Percentiles rank a stretch among this genome's conserved stretches.
These are phyloP conservation scores for Pyrenophora seminiperda DNA, from an alignment of 2,329 filamentous ascomycete genomes.

Conservation along the genomic window DNA sequence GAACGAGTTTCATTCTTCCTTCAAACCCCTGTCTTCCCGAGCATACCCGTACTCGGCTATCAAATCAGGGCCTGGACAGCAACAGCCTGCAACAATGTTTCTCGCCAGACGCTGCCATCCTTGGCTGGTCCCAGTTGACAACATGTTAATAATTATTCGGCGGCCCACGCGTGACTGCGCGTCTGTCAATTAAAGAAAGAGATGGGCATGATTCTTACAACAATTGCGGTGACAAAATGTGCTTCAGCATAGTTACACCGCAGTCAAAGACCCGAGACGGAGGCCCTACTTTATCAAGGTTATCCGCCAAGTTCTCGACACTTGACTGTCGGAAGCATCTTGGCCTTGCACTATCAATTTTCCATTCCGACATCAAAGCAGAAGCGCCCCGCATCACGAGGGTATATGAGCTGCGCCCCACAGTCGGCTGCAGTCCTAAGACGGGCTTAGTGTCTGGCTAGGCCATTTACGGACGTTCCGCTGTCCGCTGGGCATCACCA, in stretches of 20 bases:
- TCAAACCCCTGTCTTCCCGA: too few relatives aligned
- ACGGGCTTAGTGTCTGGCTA: conserved; percentile 20
- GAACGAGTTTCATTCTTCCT: too few relatives aligned
- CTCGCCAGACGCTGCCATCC: conserved; percentile 2
- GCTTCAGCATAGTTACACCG: too few relatives aligned
- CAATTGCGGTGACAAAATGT: too few relatives aligned
- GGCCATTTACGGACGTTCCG: conserved; percentile 12
- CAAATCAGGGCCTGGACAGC: too few relatives aligned
- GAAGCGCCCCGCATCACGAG: conserved; percentile 8
- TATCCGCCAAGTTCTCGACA: neutral
- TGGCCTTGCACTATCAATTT: neutral
- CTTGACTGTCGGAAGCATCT: neutral
- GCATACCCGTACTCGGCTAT: too few relatives aligned
- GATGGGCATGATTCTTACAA: too few relatives aligned
- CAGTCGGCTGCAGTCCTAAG: conserved; percentile 12
- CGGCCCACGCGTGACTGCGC: conserved; percentile 3
- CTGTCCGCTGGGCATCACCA: conserved; percentile 2
- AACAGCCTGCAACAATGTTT: neutral
- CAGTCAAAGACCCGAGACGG: neutral
- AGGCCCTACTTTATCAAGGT: conserved; percentile 2
- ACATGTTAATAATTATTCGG: neutral
- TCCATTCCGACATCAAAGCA: conserved; percentile 3
- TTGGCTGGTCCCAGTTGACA: neutral
- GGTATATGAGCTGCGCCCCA: conserved; percentile 2
- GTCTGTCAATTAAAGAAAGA: neutral